phyloP scores from a whole-genome alignment of 2,329 filamentous ascomycete genomes.

The Paramyrothecium sp. region DNA sequence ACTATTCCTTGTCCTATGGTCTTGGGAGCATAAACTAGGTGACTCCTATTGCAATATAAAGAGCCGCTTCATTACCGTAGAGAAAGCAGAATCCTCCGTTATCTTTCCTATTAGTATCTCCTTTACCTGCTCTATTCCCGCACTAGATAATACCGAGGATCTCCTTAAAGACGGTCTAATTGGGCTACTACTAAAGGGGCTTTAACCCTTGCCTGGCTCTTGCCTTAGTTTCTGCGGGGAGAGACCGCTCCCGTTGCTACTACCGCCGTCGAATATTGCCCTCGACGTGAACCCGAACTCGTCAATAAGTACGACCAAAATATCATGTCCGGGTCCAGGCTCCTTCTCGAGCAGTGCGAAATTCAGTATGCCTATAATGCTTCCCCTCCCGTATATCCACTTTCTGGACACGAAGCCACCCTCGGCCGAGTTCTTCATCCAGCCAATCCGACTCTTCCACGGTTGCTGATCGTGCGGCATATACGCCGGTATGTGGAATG shows the following conservation, averaged over 20 bases:
- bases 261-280: not conserved
- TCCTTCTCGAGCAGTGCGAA: constrained; percentile 1
- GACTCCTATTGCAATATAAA: not conserved
- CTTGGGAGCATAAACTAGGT: not conserved
- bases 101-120: too few relatives aligned
- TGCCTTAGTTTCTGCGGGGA: constrained; percentile 5
- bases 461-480: too few relatives aligned
- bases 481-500: too few relatives aligned
- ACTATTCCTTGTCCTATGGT: not conserved
- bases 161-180: too few relatives aligned
- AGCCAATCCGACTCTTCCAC: constrained; percentile 5
- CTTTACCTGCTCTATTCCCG: too few relatives aligned
- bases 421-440: not conserved
- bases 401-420: constrained; percentile 6
- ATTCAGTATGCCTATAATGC: constrained; percentile 5
- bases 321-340: too few relatives aligned
- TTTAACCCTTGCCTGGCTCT: constrained; percentile 2
- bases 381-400: constrained; percentile 7
- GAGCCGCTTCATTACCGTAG: not conserved
- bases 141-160: too few relatives aligned
- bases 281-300: too few relatives aligned
- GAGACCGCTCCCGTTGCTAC: constrained; percentile 2
- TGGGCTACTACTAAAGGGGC: too few relatives aligned
- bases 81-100: not conserved
- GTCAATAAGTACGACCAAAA: too few relatives aligned